phyloP scores from a whole-genome alignment of 805 yeast genomes.

The Yarrowia hollandica region DNA sequence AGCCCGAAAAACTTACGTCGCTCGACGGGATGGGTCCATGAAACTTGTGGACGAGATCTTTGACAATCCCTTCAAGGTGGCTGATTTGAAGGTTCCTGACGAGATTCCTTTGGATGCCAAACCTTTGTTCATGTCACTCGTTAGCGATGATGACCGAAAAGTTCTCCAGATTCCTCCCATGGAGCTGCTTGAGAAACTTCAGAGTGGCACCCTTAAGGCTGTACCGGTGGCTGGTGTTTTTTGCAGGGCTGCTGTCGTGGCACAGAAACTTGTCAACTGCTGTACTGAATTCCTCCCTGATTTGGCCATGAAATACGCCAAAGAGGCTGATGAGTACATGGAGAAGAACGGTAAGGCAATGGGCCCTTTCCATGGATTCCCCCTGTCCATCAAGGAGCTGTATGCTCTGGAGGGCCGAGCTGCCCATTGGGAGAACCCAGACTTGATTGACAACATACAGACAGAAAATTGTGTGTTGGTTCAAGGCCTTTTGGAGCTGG shows the following conservation, averaged over 20 bases:
- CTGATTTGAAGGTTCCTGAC: slow-evolving; percentile 13
- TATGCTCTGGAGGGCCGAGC: slow-evolving; percentile 51
- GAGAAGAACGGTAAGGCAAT: slow-evolving; percentile 49
- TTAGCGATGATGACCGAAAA: slow-evolving; percentile 1
- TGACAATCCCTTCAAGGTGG: not conserved
- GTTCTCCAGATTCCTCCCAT: slow-evolving; percentile 10
- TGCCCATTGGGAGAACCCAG: slow-evolving; percentile 48
- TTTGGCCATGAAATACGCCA: slow-evolving; percentile 59
- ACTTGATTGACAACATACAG: slow-evolving; percentile 42
- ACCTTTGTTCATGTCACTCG: slow-evolving; percentile 4
- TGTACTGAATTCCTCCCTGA: slow-evolving; percentile 50
- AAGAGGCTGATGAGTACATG: slow-evolving; percentile 54
- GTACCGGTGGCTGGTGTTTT: slow-evolving; percentile 54
- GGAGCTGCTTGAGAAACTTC: slow-evolving; percentile 11
- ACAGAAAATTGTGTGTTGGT: slow-evolving; percentile 45
- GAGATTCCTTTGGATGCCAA: slow-evolving; percentile 17
- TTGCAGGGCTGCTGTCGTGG: slow-evolving; percentile 58
- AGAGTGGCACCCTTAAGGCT: slow-evolving; percentile 38
- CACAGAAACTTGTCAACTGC: slow-evolving; percentile 53
- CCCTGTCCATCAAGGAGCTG: slow-evolving; percentile 59
- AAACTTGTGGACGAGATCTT: slow-evolving; percentile 16
- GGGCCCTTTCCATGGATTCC: slow-evolving; percentile 70
- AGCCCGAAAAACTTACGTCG: slow-evolving; percentile 9
- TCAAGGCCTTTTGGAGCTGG: slow-evolving; percentile 45
- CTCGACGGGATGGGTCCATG: slow-evolving; percentile 15